A percentile compares a stretch with the other conserved stretches of the same genome.
Conservation (phyloP, 768 basidiomycete genomes). For the Boletus vinaceobasis region DNA sequence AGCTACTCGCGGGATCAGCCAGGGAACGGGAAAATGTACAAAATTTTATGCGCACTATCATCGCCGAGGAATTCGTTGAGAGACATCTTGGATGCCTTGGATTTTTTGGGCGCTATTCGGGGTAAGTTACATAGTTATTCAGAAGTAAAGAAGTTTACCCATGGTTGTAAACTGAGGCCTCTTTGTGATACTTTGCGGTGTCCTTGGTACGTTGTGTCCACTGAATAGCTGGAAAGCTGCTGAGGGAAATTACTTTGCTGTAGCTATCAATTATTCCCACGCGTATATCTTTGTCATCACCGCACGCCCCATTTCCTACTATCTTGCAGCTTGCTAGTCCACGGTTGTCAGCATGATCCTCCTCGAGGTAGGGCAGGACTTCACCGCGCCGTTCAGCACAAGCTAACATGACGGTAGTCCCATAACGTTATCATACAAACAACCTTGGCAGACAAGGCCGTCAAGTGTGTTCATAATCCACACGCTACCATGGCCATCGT, state of each 20-base stretch:
- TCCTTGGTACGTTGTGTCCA: conserved; percentile 4
- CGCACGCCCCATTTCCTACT: no score
- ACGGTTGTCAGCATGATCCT: conserved; percentile 60
- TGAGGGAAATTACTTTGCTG: conserved; percentile 20
- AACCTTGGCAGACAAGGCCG: conserved; percentile 80
- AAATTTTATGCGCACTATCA: conserved; percentile 51
- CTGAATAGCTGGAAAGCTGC: conserved; percentile 15
- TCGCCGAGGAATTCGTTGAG: conserved; percentile 92
- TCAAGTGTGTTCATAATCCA: conserved; percentile 54
- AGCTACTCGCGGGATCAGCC: conserved; percentile 41
- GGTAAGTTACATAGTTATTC: conserved; percentile 4
- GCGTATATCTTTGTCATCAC: conserved; percentile 18
- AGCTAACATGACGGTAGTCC: conserved; percentile 46
- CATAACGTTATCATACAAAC: conserved; percentile 93
- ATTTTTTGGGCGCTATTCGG: conserved; percentile 73
- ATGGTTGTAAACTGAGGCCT: conserved; percentile 18
- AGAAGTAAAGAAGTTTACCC: conserved; percentile 17
- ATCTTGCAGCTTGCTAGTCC: neutral
- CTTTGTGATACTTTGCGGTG: conserved; percentile 14
- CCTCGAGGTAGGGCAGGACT: conserved; percentile 57
- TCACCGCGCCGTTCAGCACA: neutral
- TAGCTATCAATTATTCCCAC: conserved; percentile 29
- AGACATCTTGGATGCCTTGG: conserved; percentile 86
- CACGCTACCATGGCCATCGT: conserved; percentile 1
- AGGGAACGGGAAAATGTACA: conserved; percentile 5